Percentiles rank a stretch among this genome's conserved stretches.
phyloP scores from a whole-genome alignment of 2,329 filamentous ascomycete species.

The Penicillium sp. region DNA sequence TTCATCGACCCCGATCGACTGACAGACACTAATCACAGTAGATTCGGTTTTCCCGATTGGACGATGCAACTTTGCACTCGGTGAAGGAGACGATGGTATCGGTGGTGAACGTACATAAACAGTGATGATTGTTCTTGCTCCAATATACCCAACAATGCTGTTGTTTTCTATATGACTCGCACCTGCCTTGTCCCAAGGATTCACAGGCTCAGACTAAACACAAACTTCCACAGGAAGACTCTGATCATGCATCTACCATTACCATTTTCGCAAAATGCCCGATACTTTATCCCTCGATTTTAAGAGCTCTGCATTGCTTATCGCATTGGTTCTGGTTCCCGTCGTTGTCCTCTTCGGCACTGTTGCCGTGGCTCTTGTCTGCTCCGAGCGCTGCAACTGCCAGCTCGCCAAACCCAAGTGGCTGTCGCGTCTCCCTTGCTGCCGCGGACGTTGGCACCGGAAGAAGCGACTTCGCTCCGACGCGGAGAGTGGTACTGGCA shows the following conservation, averaged over 20 bases:
- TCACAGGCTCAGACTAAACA: not conserved
- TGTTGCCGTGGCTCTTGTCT: constrained; percentile 38
- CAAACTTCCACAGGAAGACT: not conserved
- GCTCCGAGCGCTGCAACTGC: constrained; percentile 35
- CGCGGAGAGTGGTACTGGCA: constrained; percentile 30
- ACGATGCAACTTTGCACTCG: constrained; percentile 29
- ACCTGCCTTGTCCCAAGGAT: not conserved
- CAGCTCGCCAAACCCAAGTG: constrained; percentile 16
- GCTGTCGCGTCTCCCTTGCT: constrained; percentile 21
- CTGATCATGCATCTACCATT: constrained; percentile 6
- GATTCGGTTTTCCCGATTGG: constrained; percentile 41
- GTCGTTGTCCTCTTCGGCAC: constrained; percentile 43
- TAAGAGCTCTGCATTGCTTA: constrained; percentile 39
- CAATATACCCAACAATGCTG: constrained; percentile 23
- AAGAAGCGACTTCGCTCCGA: constrained; percentile 31
- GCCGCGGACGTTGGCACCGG: constrained; percentile 22
- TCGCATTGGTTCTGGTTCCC: constrained; percentile 46
- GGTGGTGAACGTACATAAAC: constrained; percentile 24
- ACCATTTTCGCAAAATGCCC: constrained; percentile 25
- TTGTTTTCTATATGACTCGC: constrained; percentile 3
- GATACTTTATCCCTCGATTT: constrained; percentile 27
- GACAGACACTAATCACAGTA: constrained; percentile 17
- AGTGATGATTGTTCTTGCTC: constrained; percentile 17
- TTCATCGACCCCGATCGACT: not conserved
- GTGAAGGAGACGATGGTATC: constrained; percentile 38